Conservation (phyloP, 1,284 basidiomycete species). For the Leccinum pallidistipes region DNA sequence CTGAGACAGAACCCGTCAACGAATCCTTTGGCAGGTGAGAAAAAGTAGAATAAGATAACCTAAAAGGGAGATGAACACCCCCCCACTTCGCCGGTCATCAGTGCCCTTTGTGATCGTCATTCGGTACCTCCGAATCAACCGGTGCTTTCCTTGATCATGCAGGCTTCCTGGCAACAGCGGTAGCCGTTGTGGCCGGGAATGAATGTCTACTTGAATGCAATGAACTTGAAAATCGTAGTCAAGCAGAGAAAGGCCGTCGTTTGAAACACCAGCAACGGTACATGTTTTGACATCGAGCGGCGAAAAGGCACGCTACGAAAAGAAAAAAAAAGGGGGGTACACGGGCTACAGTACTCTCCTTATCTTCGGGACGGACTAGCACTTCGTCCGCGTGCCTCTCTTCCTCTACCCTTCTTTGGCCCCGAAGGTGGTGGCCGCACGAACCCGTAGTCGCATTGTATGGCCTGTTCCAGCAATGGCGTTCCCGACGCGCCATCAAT, state of each 20-base stretch:
- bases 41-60: too few relatives aligned
- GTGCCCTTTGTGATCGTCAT: conserved; percentile 6
- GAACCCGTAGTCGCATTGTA: conserved; percentile 96
- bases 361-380: conserved; percentile 62
- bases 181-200: conserved; percentile 13
- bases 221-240: conserved; percentile 5
- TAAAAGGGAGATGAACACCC: conserved; percentile 17
- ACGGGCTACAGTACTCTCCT: conserved; percentile 8
- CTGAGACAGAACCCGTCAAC: too few relatives aligned
- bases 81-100: background rate
- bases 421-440: conserved; percentile 84
- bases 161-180: conserved; percentile 13
- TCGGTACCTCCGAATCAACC: background rate
- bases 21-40: too few relatives aligned
- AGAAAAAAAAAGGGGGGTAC: background rate
- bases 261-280: conserved; percentile 2
- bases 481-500: conserved; percentile 88
- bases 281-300: conserved; percentile 2
- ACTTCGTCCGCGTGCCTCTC: conserved; percentile 70
- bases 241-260: conserved; percentile 1
- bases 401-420: conserved; percentile 69
- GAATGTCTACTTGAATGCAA: conserved; percentile 2
- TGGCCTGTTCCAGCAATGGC: conserved; percentile 80
- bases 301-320: background rate
- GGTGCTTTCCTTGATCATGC: conserved; percentile 1